Base-by-base conservation (phyloP, 129 eudicot genomes). In the Silybum marianum region DNA sequence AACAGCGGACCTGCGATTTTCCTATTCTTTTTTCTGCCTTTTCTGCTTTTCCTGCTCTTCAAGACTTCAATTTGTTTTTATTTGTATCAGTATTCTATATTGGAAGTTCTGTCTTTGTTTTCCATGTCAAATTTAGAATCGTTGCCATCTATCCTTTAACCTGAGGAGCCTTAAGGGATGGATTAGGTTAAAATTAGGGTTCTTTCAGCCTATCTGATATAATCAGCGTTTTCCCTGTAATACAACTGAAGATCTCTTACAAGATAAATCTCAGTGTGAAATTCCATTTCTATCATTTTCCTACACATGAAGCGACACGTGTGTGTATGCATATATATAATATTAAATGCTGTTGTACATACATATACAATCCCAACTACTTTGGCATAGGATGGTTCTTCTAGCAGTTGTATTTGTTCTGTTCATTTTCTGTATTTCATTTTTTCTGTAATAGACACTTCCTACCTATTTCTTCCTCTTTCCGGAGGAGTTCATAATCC, bases 341-440 rank as follows among this genome's bases (percentile, higher is more conserved):
- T 62, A 7, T 19, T 62, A n/a, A 62, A 62, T 62, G 69, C 26
- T 62, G 25, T 62, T 62, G 69, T 62, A 21, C 69, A 62, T 60
- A 10, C 68, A 60, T 60, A 60, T 62, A 21, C 25, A 62, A 62
- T 19, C 69, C 69, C 69, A 6, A 21, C 26, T 62, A 62, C 46
- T 78, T 78, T 78, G 6, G 38, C 40, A 78, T 28, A 78, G 21
- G 42, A 68, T 67, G 82, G 68, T 44, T 42, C 46, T 69, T 69
- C 24, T 40, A 25, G 68, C 46, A 26, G 65, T 28, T 9, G 18
- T 78, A 18, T 42, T 18, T n/a, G n/a, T n/a, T n/a, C n/a, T n/a
- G n/a, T n/a, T n/a, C n/a, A n/a, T n/a, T 4, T 66, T 24, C 25
- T 4, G 18, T 62, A 18, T 62, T 62, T 13, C 8, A 23, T n/a